Evolutionary conservation across 495 filamentous ascomycete genomes (phyloP), one percentile per base, ranked within the genome.

Genomic region (Gamarada debralockiae): DNA sequence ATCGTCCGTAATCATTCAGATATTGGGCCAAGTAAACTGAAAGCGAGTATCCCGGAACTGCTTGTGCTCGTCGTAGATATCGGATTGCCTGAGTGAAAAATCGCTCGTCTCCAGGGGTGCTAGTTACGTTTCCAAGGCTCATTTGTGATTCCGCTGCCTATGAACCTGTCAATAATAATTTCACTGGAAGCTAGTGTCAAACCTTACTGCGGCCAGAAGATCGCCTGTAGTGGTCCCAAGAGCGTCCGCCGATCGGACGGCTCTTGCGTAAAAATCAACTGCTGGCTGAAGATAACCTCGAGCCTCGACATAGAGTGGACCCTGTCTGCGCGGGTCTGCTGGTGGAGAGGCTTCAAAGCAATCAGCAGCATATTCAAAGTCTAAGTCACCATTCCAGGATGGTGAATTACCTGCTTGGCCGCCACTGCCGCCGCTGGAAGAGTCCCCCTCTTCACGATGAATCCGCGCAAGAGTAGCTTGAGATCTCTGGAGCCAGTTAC

Each of bases 141-240:
- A 80, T 80, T 56, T 70, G 73, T 24, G 76, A 71, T 63, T 79
- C 75, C 1, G 76, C 76, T 25, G 70, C 65, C 76, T 78, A 55
- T 51, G 15, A 45, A 6, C n/a, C 34, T 17, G 37, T 60, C 48
- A 59, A 36, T 39, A 52, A 38, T 43, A 37, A 36, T 33, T 20
- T 22, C 6, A 55, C 29, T 21, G 27, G 24, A 51, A 12, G 24
- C 15, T 22, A 3, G 37, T 29, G 34, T 17, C 2, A 25, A 46
- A 20, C 65, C 70, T 57, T 60, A 80, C 76, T n/a, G 60, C 55
- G 21, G 65, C 61, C 34, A 77, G 59, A 10, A 79, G 60, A 25
- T 59, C 53, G 25, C 75, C 76, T 37, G 66, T 73, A 15, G 70
- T 47, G 23, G 34, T 48, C 7, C 64, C 60, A 48, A 69, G 68